Base-by-base conservation (phyloP, 192 early-diverging fungal species). In the Backusella macrospora region DNA sequence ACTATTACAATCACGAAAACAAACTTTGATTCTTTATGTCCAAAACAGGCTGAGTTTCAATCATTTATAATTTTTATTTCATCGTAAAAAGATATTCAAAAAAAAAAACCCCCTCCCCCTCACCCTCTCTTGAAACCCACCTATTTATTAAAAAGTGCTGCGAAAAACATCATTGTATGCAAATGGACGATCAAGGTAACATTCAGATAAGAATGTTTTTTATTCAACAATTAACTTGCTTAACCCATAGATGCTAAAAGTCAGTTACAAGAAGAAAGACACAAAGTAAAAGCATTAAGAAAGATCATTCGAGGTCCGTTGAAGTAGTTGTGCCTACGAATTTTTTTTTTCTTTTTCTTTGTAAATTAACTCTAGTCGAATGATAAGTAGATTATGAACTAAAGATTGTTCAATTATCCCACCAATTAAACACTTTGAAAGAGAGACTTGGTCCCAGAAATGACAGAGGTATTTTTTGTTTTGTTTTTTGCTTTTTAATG, bases 301-400 rank as follows among this genome's bases (percentile, higher is more conserved):
- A 52, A 52, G 49, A 52, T 52, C n/a, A 52, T 52, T 52, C 49
- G 49, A 52, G 49, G 49, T 52, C 29, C 29, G 29, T 34, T 34
- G 29, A 34, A 34, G 29, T 34, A 34, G 29, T 49, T 49, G 16
- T 52, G 18, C 18, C 18, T 18, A 8, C n/a, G 18, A 21, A 43
- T 9, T 6, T 0, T 43, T 43, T 1, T n/a, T 10, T 6, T 49
- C 18, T 18, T 18, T 21, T 52, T 52, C 7, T 52, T 52, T 8
- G 9, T 52, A 52, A 34, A 34, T 34, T 34, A 34, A 34, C 29
- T 34, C 49, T 52, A 18, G 18, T 8, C 3, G n/a, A 6, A 0
- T 8, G 1, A 16, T 52, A 18, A 52, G 4, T 52, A 52, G 49
- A 52, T 52, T 52, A 52, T 18, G 49, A 52, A 9, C 49, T 52